Evolutionary conservation across 768 basidiomycete species (phyloP).

Genomic region (Mrakia gelida): DNA sequence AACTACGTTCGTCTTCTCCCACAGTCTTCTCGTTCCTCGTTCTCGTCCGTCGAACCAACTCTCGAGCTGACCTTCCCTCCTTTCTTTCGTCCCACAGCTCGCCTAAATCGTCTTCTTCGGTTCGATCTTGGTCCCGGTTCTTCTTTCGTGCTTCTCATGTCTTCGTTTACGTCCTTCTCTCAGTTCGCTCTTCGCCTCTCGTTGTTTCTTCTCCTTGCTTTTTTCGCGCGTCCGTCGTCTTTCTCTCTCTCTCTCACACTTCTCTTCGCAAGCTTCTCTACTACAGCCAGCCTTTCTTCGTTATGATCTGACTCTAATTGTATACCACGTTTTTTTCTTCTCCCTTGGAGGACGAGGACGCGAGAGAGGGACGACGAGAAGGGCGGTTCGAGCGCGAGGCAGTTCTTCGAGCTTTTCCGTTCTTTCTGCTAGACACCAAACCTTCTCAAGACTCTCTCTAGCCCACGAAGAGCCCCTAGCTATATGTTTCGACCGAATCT

Average conservation of each 20-base stretch:
- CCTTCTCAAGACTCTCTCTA: too few species aligned
- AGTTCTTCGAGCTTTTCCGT: neutral
- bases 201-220: neutral
- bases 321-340: neutral
- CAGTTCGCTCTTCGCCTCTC: neutral
- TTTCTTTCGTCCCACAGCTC: neutral
- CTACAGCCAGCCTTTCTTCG: neutral
- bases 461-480: too few species aligned
- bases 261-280: conserved; percentile 4
- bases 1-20: conserved; percentile 60
- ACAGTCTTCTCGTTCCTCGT: neutral
- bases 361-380: too few species aligned
- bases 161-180: neutral
- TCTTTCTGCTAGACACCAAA: too few species aligned
- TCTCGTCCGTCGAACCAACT: neutral
- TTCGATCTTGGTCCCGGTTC: neutral
- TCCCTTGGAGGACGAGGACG: neutral
- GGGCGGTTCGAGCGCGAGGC: neutral
- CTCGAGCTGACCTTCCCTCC: neutral
- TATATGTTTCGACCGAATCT: too few species aligned
- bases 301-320: neutral
- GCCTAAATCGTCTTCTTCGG: neutral
- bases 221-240: neutral
- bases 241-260: neutral
- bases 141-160: neutral